Evolutionary conservation across 2,329 filamentous ascomycete species (phyloP), one percentile per base, ranked within the genome.

Genomic region (Huntiella moniliformis): DNA sequence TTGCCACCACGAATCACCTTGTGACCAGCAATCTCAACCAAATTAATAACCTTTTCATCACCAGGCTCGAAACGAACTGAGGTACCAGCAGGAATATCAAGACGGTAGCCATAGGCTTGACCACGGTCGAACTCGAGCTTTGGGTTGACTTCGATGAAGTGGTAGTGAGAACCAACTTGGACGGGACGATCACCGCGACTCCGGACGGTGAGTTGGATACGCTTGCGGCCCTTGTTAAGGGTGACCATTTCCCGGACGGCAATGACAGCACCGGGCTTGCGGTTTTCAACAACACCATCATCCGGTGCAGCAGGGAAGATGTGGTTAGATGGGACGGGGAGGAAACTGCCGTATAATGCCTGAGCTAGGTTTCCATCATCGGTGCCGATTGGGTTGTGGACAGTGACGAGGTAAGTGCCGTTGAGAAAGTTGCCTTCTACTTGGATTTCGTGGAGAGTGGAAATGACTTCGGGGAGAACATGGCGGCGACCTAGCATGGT

Each of bases 131-230:
- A 96, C 51, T 82, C 74, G 43, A 96, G 71, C 59, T 83, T 75
- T 0, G 86, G 83, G 61, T 96, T 96, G n/a, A 78, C 81, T 65
- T 96, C 88, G 56, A 93, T 76, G 59, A 96, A 93, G 63, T 95
- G 88, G 60, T 94, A 96, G 63, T 96, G 88, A 31, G 85, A 93
- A 31, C 88, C 88, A 50, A 87, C 81, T 68, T 95, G 87, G 50
- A 95, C 81, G 1, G 88, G 88, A 31, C 88, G 69, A 61, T 96
- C 88, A 5, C 88, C 88, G 55, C 73, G 82, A 61, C 83, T 94
- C 52, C 79, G 86, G 36, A 96, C 83, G 57, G 68, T 76, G 35
- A 96, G 64, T 50, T 64, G 70, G 52, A 87, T 78, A 50, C 87
- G 72, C 61, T 73, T 77, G 45, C 85, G 71, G 35, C 79, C 79